A percentile compares a stretch with the other conserved stretches of the same genome.
Evolutionary conservation across 306 rosid genomes (phyloP).

Genomic region (Ceratonia siliqua): DNA sequence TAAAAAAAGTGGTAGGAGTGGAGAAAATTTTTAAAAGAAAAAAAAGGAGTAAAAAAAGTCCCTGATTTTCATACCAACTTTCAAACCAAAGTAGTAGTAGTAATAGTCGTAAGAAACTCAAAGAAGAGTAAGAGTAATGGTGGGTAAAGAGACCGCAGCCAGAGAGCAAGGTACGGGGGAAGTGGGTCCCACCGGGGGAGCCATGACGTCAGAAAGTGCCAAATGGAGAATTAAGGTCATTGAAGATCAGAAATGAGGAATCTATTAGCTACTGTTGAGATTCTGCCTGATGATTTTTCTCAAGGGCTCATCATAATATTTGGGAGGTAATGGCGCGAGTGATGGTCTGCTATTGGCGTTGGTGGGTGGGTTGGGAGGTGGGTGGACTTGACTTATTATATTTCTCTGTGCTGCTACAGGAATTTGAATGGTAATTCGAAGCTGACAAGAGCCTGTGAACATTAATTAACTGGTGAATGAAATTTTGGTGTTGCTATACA

Average conservation of each 20-base stretch:
- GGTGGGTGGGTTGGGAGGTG: slow-evolving; percentile 44
- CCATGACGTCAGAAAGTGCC: slow-evolving; percentile 42
- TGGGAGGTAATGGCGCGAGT: slow-evolving; percentile 37
- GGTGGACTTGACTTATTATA: slow-evolving; percentile 35
- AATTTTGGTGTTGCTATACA: background rate
- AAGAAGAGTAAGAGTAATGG: slow-evolving; percentile 40
- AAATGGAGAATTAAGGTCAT: slow-evolving; percentile 44
- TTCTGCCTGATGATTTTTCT: slow-evolving; percentile 72
- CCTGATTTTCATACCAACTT: slow-evolving; percentile 74
- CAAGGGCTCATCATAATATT: slow-evolving; percentile 46
- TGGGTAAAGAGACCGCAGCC: slow-evolving; percentile 48
- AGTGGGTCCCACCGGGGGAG: slow-evolving; percentile 41
- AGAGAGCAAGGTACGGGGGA: slow-evolving; percentile 34
- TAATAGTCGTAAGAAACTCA: slow-evolving; percentile 28
- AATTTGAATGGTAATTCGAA: slow-evolving; percentile 3
- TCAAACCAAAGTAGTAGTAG: slow-evolving; percentile 31
- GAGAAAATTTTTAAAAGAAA: background rate
- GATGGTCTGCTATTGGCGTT: slow-evolving; percentile 38
- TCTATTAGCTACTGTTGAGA: slow-evolving; percentile 67
- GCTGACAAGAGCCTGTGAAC: background rate
- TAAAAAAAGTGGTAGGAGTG: background rate
- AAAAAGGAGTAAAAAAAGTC: slow-evolving; percentile 34
- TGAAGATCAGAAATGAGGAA: slow-evolving; percentile 50
- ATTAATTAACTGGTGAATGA: background rate
- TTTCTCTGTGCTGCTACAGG: slow-evolving; percentile 7